A percentile compares a stretch with the other conserved stretches of the same genome.
These are phyloP conservation scores for Aspergillus nanangensis DNA, from an alignment of 495 filamentous ascomycete species.

Conservation along the genomic window DNA sequence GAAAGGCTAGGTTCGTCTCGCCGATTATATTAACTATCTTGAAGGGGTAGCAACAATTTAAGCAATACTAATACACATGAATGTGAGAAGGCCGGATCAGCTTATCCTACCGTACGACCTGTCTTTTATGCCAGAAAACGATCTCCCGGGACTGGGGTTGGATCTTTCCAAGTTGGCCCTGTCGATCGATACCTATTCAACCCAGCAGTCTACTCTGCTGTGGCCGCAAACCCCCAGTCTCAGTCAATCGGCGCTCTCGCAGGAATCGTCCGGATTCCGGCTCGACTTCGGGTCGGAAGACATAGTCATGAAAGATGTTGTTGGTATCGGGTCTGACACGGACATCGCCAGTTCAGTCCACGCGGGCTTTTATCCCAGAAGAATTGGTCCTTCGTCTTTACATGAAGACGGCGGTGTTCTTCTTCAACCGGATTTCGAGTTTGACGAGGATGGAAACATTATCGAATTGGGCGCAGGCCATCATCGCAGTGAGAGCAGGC, in stretches of 20 bases:
- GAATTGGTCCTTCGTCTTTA: constrained; percentile 14
- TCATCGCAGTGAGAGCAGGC: constrained; percentile 1
- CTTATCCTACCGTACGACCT: constrained; percentile 81
- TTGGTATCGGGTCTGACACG: constrained; percentile 17
- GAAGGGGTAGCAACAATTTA: no score
- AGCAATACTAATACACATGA: no score
- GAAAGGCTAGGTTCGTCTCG: constrained; percentile 70
- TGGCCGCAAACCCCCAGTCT: constrained; percentile 26
- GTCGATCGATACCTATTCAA: constrained; percentile 7
- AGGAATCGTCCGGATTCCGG: constrained; percentile 14
- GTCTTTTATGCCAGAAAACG: constrained; percentile 70
- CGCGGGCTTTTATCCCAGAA: constrained; percentile 15
- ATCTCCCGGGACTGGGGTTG: constrained; percentile 52
- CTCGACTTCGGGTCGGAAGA: constrained; percentile 30
- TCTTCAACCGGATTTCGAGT: constrained; percentile 60
- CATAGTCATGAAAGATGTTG: constrained; percentile 13
- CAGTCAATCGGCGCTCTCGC: constrained; percentile 24
- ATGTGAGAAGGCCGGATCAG: constrained; percentile 61
- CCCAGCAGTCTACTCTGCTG: constrained; percentile 13
- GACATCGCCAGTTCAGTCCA: constrained; percentile 18
- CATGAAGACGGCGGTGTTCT: constrained; percentile 47
- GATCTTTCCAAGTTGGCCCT: constrained; percentile 36
- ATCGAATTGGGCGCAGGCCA: constrained; percentile 26
- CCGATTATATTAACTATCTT: no score
- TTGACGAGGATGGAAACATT: constrained; percentile 62